Base-by-base conservation (phyloP, 345 rosid genomes). In the Aegle marmelos region DNA sequence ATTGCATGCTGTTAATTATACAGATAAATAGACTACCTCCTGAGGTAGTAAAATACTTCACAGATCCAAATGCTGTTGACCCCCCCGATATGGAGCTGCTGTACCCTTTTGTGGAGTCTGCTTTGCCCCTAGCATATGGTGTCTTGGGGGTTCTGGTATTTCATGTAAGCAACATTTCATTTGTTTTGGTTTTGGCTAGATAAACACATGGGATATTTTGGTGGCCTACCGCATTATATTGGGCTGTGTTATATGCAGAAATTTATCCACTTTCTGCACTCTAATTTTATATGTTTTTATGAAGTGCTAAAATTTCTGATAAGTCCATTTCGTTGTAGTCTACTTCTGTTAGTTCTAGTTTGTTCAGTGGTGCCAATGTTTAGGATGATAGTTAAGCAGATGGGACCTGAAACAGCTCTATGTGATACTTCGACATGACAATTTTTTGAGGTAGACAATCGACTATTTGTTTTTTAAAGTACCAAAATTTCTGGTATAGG, bases 1-100 rank as follows among this genome's bases (percentile, higher is more conserved):
- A 74, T 59, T 74, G 22, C 72, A 72, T 70, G 59, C 81, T 17
- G 74, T 76, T 76, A 68, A 61, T 61, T 83, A 75, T 21, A 79
- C 93, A 95, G 99, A 89, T 95, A 75, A 91, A 95, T 83, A 94
- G 91, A 33, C 93, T 95, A 81, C 98, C 99, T 80, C 96, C 97
- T 21, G 98, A 95, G 85, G 89, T 95, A 36, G 93, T 89, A 45
- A 95, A 90, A 82, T 93, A 93, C 89, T 95, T 93, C 79, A 95
- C 98, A 5, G 98, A 95, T 84, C 99, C 96, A 57, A 88, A 93
- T 90, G 93, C 94, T 14, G 68, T 85, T 76, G 97, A 91, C 30
- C 97, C 97, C 28, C 97, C 97, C 68, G 94, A 95, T 87, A 86
- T 95, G 97, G 96, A 90, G 83, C 87, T 90, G 19, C 82, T 95